Base-by-base conservation (phyloP, 2,329 filamentous ascomycete genomes). In the Colletotrichum sp. region DNA sequence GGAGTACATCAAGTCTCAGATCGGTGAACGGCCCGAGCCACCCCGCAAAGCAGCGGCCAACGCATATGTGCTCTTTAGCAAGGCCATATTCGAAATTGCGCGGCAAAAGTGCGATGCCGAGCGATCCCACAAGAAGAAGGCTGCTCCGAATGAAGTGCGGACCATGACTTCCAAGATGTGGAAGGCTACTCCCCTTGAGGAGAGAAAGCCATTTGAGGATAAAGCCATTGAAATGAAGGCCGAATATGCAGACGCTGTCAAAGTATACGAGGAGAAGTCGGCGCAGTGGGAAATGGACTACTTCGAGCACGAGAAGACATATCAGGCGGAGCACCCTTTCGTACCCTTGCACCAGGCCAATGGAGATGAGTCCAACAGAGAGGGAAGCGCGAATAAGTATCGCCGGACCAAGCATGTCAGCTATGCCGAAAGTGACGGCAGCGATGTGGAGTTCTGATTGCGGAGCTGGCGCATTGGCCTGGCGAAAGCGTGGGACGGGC, bases 11-110 rank as follows among this genome's bases (percentile, higher is more conserved):
- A 81, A 85, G 51, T 80, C 84, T 11, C 84, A 86, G 76, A 90
- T 98, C 59, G 96, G 96, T n/a, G 90, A 93, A 21, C 91, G 93
- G 6, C 94, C 95, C 0, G 85, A 89, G 70, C 92, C 91, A 66
- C 96, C 96, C 6, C 85, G 87, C 66, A 94, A 96, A 76, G 89
- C 93, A 1, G 91, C 93, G 0, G 91, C 93, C 6, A 98, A 97
- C 80, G 94, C 96, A 0, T 98, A 98, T 83, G 89, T 98, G 33
- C 89, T 98, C 64, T 99, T 94, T 84, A 96, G 95, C 81, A 97
- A 95, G 77, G 92, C 89, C 6, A 89, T 93, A 78, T 93, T 92
- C 79, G 92, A 95, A n/a, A 83, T 84, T 27, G 91, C 90, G 11
- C 87, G 90, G 69, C 85, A 83, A 74, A 86, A 84, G 62, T 94